Base-by-base conservation (phyloP, 2,329 filamentous ascomycete species). In the Corynespora cassiicola region DNA sequence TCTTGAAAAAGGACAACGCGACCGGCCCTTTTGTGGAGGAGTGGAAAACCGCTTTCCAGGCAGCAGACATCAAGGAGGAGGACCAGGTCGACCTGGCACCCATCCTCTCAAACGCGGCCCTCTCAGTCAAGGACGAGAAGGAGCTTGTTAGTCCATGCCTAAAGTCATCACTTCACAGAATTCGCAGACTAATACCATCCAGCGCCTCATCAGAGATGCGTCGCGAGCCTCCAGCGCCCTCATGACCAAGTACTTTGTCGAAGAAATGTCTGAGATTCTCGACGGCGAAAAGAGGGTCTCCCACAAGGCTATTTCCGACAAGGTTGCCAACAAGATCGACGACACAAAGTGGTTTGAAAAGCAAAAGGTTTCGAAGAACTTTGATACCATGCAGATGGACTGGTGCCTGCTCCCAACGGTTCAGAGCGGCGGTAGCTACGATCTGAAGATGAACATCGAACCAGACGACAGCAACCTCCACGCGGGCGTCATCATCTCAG, bases 211-310 rank as follows among this genome's bases (percentile, higher is more conserved):
- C 80, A 86, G 95, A 63, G 95, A 92, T 54, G 90, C 92, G 4
- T 94, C 94, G 38, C 88, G 94, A 64, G 92, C 94, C 30, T 96
- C 91, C 56, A 92, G 95, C 52, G 91, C 90, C 42, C 77, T 97
- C 44, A 95, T 97, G 85, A 90, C 90, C 33, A 90, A 92, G 43
- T 99, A 94, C 71, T 97, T 97, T 68, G 85, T 99, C 52, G 94
- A 99, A 64, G 91, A 96, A 68, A 97, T 99, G 91, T 96, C 92
- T 33, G 87, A 88, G 56, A 87, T 97, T 35, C 82, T 99, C 44
- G 94, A 99, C 63, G 87, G 91, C 54, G 95, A 97, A 69, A 96
- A 96, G 77, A 96, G 96, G 66, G 90, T 97, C 64, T 94, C 90
- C 49, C 94, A 99, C 71, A 88, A 86, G 51, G 79, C 80, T 2